Conservation (phyloP, 2,329 filamentous ascomycete species). For the Colletotrichum melonis region DNA sequence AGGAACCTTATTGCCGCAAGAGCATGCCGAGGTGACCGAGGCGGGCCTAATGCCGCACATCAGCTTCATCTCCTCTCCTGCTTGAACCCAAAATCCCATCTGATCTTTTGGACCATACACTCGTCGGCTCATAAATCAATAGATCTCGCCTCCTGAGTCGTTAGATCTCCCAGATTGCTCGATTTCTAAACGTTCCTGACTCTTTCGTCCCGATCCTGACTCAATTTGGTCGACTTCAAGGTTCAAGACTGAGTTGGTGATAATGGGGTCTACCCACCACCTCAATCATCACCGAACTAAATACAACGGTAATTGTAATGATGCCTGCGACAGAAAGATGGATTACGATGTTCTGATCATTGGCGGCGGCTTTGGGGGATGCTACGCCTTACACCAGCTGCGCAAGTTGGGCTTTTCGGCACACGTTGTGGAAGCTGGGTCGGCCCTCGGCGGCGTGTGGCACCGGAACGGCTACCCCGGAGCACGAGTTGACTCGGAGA, state of each 20-base stretch:
- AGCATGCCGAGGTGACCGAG: neutral
- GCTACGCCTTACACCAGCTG: constrained; percentile 47
- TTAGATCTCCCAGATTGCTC: neutral
- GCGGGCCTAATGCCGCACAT: neutral
- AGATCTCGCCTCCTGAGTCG: neutral
- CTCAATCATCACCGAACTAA: neutral
- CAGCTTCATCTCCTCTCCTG: neutral
- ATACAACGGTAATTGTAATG: neutral
- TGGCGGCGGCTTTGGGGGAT: constrained; percentile 42
- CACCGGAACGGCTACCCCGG: constrained; percentile 57
- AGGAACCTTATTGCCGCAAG: neutral
- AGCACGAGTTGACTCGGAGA: constrained; percentile 51
- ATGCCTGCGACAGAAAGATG: neutral
- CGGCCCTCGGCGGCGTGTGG: constrained; percentile 55
- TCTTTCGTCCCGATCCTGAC: neutral
- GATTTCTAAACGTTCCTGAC: neutral
- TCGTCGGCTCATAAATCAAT: neutral
- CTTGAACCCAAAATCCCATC: neutral
- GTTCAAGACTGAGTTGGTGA: constrained; percentile 10
- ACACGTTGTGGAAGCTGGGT: constrained; percentile 51
- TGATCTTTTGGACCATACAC: neutral
- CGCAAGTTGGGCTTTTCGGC: constrained; percentile 48
- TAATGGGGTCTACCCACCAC: constrained; percentile 16
- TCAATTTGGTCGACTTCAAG: neutral
- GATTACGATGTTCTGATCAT: constrained; percentile 39